These are phyloP conservation scores for Hypoxylon perforatum DNA, from an alignment of 495 filamentous ascomycete genomes.

Conservation along the genomic window DNA sequence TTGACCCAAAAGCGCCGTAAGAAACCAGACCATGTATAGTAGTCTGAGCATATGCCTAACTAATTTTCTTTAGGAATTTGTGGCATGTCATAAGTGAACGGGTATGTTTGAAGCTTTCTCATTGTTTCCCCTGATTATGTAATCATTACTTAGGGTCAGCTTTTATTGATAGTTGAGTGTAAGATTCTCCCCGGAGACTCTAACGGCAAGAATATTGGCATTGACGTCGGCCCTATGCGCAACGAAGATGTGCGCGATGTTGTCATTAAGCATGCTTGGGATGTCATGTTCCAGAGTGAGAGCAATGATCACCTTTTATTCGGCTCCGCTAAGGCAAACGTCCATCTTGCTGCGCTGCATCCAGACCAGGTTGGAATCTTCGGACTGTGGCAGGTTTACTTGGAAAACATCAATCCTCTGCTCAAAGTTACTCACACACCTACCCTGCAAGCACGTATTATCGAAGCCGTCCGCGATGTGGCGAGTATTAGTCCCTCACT, in stretches of 20 bases:
- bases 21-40: background rate
- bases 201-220: slow-evolving; percentile 43
- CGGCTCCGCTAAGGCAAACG: slow-evolving; percentile 50
- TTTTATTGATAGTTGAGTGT: background rate
- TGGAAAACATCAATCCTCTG: slow-evolving; percentile 65
- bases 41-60: background rate
- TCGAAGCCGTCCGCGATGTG: slow-evolving; percentile 50
- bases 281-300: slow-evolving; percentile 44
- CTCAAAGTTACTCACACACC: slow-evolving; percentile 65
- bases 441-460: slow-evolving; percentile 56
- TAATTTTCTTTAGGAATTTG: slow-evolving; percentile 34
- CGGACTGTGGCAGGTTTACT: slow-evolving; percentile 64
- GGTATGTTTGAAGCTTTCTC: slow-evolving; percentile 45
- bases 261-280: slow-evolving; percentile 57
- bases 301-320: slow-evolving; percentile 62
- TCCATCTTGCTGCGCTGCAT: slow-evolving; percentile 61
- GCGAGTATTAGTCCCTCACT: slow-evolving; percentile 42
- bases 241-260: slow-evolving; percentile 49
- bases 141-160: too few relatives aligned
- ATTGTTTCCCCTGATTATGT: background rate
- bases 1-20: background rate
- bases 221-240: slow-evolving; percentile 4
- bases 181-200: slow-evolving; percentile 35
- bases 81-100: slow-evolving; percentile 62
- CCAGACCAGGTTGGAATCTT: slow-evolving; percentile 56